A percentile compares a stretch with the other conserved stretches of the same genome.
These are phyloP conservation scores for Dorcoceras hygrometricum DNA, from an alignment of 257 asterid species.

Conservation along the genomic window DNA sequence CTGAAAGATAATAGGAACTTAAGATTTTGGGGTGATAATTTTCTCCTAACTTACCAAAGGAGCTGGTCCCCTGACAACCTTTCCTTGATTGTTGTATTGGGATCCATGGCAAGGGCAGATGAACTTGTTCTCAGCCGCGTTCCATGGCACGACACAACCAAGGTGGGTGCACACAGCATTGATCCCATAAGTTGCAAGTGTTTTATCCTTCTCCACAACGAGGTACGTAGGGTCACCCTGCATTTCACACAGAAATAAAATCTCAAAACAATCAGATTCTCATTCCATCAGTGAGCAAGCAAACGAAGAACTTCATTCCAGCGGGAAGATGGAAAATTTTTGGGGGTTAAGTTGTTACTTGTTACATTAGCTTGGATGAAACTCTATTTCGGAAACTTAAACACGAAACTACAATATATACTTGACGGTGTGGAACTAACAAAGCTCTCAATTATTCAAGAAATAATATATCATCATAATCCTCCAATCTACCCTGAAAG, in stretches of 20 bases:
- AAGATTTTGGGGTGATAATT: background rate
- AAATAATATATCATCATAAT: background rate
- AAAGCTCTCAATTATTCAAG: background rate
- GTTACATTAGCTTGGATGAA: no score
- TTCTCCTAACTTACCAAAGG: constrained; percentile 61
- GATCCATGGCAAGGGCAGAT: constrained; percentile 99
- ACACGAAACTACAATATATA: no score
- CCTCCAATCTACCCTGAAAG: background rate
- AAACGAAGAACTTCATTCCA: no score
- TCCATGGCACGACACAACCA: constrained; percentile 97
- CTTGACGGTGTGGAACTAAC: no score
- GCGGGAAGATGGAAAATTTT: no score
- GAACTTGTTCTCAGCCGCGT: constrained; percentile 88
- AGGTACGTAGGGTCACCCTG: constrained; percentile 98
- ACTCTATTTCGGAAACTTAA: no score
- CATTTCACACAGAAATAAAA: constrained; percentile 15
- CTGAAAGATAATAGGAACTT: background rate
- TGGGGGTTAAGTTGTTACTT: no score
- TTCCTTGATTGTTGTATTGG: constrained; percentile 91
- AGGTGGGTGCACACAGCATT: constrained; percentile 96
- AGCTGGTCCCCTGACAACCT: constrained; percentile 94
- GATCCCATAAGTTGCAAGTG: constrained; percentile 86
- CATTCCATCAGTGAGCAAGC: no score
- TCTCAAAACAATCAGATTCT: background rate
- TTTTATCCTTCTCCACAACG: constrained; percentile 83